Percentiles rank a stretch among this genome's conserved stretches.
These are phyloP conservation scores for Microcyclospora tardicrescens DNA, from an alignment of 2,329 filamentous ascomycete species.

Conservation along the genomic window DNA sequence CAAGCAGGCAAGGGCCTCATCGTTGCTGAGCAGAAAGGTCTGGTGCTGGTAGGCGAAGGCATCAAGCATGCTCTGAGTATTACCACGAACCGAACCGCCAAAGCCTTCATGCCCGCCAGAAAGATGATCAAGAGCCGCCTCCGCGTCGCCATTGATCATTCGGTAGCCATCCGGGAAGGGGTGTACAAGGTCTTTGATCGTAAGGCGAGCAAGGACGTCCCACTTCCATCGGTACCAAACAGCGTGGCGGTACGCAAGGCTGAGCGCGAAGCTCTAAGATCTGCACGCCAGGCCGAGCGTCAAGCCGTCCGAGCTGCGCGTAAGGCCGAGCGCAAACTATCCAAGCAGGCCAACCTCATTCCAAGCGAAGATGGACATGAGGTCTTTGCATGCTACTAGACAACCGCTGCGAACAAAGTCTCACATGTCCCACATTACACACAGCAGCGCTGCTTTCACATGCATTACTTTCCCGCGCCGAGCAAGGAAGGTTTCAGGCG, in stretches of 20 bases:
- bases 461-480: no score
- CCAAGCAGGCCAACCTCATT: not conserved
- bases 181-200: not conserved
- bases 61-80: not conserved
- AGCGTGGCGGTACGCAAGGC: not conserved
- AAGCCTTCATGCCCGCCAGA: not conserved
- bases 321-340: no score
- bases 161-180: not conserved
- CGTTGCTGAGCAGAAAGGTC: not conserved
- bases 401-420: no score
- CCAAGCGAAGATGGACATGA: not conserved
- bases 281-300: no score
- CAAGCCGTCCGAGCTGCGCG: no score
- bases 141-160: not conserved
- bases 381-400: not conserved
- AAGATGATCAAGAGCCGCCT: not conserved
- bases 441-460: no score
- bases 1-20: constrained; percentile 1
- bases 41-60: not conserved
- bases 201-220: not conserved
- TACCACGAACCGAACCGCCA: not conserved
- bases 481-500: no score
- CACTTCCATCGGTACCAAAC: not conserved
- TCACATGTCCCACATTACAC: no score
- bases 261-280: no score